Base-by-base conservation (phyloP, 73 alveolate species). In the Halteria grandinella region DNA sequence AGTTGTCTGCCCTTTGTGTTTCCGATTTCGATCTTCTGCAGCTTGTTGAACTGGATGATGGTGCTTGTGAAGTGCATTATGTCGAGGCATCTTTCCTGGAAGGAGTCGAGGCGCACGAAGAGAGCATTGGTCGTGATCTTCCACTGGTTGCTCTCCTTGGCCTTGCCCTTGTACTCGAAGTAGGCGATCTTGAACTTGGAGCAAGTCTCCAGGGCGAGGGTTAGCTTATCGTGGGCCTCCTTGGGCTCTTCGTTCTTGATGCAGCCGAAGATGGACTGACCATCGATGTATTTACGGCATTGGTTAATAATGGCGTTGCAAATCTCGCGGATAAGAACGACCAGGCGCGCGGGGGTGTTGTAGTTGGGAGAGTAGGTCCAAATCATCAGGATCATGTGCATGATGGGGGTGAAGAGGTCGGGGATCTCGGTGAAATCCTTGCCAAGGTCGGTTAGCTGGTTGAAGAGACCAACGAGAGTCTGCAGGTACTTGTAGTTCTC, bases 1-100 rank as follows among this genome's bases (percentile, higher is more conserved):
- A 98, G 97, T 34, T 97, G 94, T 85, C 96, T 97, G 55, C 99
- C 99, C 89, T 97, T 98, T 63, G 99, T 98, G 43, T 99, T 99
- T 51, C 99, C 99, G 40, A 97, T 92, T 64, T 96, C 99, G 76
- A 97, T 98, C 69, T 97, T 92, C 55, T 97, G 93, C 85, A 97
- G 95, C 82, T 97, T 97, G 84, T 89, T 93, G 87, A 97, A 96
- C 62, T 97, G 97, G 34, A 95, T 96, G 60, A 95, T 97, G 11
- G 99, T 97, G 85, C 94, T 92, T 27, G 99, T 97, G 62, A 98
- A 89, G 84, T 98, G 99, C 74, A 96, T 89, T 73, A 98, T 97
- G 79, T 98, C 99, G 20, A 98, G 99, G 86, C 99, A 95, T 70
- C 99, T 96, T 84, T 98, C 99, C 49, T 96, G 85, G 96, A 98